phyloP scores from a whole-genome alignment of 106 monocot species.

The Iris macrosiphon region DNA sequence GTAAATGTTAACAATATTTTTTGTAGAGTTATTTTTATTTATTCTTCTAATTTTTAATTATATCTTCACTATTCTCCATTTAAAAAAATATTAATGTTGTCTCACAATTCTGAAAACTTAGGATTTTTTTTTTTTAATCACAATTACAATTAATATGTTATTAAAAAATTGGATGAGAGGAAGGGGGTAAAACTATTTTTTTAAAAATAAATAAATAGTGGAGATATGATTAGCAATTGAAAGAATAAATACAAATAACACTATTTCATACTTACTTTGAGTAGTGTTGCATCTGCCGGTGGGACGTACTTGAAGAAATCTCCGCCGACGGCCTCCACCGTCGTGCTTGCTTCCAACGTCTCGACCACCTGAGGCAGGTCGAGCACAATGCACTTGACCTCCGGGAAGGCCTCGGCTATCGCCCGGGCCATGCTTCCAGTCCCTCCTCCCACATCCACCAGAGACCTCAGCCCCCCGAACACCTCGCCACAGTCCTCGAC shows the following conservation, averaged over 20 bases:
- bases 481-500: no score
- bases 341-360: background rate
- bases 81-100: no score
- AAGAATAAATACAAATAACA: no score
- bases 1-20: no score
- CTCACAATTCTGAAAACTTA: no score
- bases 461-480: background rate
- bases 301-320: conserved; percentile 16
- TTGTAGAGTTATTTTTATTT: no score
- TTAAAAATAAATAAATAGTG: background rate
- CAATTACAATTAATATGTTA: no score
- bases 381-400: background rate
- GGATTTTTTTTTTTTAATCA: no score
- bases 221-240: background rate
- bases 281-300: background rate
- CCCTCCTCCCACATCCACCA: conserved; percentile 17
- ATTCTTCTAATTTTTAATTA: no score
- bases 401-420: background rate
- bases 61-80: no score
- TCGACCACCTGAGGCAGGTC: conserved; percentile 6
- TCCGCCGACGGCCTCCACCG: conserved; percentile 1
- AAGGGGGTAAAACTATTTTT: no score
- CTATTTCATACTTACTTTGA: conserved; percentile 4
- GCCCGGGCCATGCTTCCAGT: background rate
- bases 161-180: no score